Evolutionary conservation across 2,329 filamentous ascomycete species (phyloP).

Genomic region (Cercospora sojina): DNA sequence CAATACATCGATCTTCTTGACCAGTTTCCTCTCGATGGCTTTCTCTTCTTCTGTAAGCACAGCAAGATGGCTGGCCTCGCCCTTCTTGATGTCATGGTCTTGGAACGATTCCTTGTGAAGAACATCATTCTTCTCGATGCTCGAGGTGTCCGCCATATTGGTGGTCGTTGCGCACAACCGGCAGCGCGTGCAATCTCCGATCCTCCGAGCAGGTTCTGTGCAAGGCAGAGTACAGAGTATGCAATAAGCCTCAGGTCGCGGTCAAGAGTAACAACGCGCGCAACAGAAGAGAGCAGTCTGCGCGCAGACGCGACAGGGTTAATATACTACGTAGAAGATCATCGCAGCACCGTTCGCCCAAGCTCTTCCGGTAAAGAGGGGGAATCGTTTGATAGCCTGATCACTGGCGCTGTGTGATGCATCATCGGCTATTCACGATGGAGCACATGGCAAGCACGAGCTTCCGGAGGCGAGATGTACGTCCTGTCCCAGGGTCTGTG

Average conservation of each 20-base stretch:
- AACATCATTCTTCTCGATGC: constrained; percentile 25
- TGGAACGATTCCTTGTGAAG: constrained; percentile 30
- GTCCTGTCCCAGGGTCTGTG: neutral
- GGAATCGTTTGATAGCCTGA: constrained; percentile 9
- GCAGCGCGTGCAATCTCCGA: neutral
- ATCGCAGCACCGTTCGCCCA: constrained; percentile 7
- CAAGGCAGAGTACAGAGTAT: neutral
- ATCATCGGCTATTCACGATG: constrained; percentile 19
- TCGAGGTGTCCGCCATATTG: constrained; percentile 3
- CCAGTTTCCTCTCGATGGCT: constrained; percentile 55
- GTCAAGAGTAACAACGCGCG: neutral
- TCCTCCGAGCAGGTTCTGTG: neutral
- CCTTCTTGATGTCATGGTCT: constrained; percentile 24
- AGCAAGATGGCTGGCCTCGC: constrained; percentile 30
- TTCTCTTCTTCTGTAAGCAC: constrained; percentile 36
- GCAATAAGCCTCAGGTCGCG: neutral
- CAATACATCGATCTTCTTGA: constrained; percentile 68
- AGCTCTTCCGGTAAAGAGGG: constrained; percentile 18
- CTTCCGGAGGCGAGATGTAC: constrained; percentile 14
- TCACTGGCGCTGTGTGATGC: neutral
- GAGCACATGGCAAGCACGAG: constrained; percentile 16
- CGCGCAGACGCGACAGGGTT: neutral
- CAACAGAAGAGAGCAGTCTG: neutral
- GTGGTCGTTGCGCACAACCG: neutral
- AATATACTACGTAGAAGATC: constrained; percentile 5